Evolutionary conservation across 169 alveolate genomes (phyloP), one percentile per base, ranked within the genome.

Genomic region (Plasmodium blacklocki): DNA sequence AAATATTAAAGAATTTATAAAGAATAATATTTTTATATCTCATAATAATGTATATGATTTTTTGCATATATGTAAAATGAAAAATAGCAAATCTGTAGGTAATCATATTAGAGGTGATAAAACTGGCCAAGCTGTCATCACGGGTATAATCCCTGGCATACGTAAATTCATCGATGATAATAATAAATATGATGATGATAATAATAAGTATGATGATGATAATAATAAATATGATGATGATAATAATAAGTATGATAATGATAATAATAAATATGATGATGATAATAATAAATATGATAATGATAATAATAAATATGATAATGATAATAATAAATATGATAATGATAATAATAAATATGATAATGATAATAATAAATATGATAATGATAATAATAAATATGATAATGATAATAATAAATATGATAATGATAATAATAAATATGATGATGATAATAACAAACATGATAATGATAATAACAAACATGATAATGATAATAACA

Each of bases 21-120:
- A 83, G 18, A 83, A 83, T 70, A 83, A 83, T 49, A 83, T 83
- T 19, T 83, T 83, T 52, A 15, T 83, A 29, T 39, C 91, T 14
- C 74, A 83, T 62, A 29, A 56, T 2, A 59, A 70, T 47, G 56
- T 83, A 0, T 71, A 70, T n/a, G 85, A 83, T 14, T 83, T 68
- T 83, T 52, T 60, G 56, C 45, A 54, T 29, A 5, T 52, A 8
- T 49, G 43, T 45, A n/a, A 39, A 39, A 39, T 0, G 9, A 39
- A 39, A 39, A 39, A 7, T 0, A 0, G 8, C 4, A 39, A 39
- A 3, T 39, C 9, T 0, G 2, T 39, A 1, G 9, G 9, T 39
- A 39, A 6, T 39, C 47, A 0, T 39, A 39, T 39, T 6, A 7
- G 11, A 9, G 47, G 7, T 39, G 2, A 39, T 39, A 5, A 39